phyloP scores from a whole-genome alignment of 352 stramenopile species.

The Pythium periplocum region DNA sequence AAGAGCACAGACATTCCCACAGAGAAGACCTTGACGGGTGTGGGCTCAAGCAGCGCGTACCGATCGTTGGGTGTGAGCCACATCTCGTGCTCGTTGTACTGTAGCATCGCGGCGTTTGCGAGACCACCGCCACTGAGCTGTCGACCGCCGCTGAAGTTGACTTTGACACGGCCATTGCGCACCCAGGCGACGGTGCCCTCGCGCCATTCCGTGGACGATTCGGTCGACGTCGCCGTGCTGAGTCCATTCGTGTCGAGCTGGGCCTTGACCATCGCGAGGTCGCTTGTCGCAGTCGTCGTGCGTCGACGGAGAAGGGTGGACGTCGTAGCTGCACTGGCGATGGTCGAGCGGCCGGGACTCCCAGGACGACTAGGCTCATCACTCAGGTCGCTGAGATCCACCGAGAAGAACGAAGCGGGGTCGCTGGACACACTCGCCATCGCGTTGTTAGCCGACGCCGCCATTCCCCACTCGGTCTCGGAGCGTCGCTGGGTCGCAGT shows the following conservation, averaged over 20 bases:
- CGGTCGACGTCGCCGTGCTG: slow-evolving; percentile 1
- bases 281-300: no score
- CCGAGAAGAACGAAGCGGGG: no score
- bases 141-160: slow-evolving; percentile 43
- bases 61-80: slow-evolving; percentile 38
- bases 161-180: slow-evolving; percentile 47
- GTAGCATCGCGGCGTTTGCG: background rate
- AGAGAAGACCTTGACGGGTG: slow-evolving; percentile 44
- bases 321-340: no score
- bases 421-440: no score
- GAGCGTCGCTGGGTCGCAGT: no score
- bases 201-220: slow-evolving; percentile 33
- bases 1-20: slow-evolving; percentile 42
- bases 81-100: slow-evolving; percentile 24
- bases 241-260: background rate
- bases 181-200: slow-evolving; percentile 57
- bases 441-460: no score
- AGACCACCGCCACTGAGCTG: slow-evolving; percentile 18
- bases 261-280: no score
- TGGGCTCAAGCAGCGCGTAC: slow-evolving; percentile 41
- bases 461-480: no score
- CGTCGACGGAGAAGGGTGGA: no score
- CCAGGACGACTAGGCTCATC: no score
- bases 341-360: no score
- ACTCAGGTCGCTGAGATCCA: no score